Evolutionary conservation across 2,329 filamentous ascomycete genomes (phyloP).

Genomic region (Catunica adiposa): DNA sequence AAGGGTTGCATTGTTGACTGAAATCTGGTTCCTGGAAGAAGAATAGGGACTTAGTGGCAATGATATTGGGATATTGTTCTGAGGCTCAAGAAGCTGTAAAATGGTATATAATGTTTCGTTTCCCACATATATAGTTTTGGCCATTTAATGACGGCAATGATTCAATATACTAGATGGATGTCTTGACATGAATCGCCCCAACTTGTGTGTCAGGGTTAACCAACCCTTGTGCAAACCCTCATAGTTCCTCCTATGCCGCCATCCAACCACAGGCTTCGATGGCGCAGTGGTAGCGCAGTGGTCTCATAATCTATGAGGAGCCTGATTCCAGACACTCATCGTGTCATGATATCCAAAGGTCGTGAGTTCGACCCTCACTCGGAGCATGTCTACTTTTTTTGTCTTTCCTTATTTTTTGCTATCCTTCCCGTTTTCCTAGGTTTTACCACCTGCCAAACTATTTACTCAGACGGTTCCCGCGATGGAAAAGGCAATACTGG

Average conservation of each 20-base stretch:
- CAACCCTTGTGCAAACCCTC: background rate
- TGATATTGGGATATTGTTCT: too few species aligned
- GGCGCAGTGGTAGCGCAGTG: conserved; percentile 15
- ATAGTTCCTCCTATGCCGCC: background rate
- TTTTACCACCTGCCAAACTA: background rate
- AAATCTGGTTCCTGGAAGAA: too few species aligned
- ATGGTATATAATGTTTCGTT: too few species aligned
- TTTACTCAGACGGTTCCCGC: background rate
- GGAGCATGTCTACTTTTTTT: conserved; percentile 9
- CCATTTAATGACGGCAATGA: too few species aligned
- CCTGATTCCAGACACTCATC: conserved; percentile 6
- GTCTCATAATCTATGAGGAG: conserved; percentile 15
- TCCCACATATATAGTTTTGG: too few species aligned
- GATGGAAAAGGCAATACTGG: too few species aligned
- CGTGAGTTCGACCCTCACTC: conserved; percentile 16
- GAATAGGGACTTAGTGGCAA: too few species aligned
- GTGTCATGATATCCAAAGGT: conserved; percentile 15
- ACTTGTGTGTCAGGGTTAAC: background rate
- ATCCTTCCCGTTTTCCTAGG: conserved; percentile 5
- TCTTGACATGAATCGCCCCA: too few species aligned
- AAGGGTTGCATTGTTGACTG: background rate
- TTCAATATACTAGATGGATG: too few species aligned
- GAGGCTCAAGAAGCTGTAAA: too few species aligned
- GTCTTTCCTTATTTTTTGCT: background rate
- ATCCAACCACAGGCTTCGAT: conserved; percentile 13